A percentile compares a stretch with the other conserved stretches of the same genome.
Evolutionary conservation across 164 flowering plant genomes (phyloP).

Genomic region (Paratinospora sagittata): DNA sequence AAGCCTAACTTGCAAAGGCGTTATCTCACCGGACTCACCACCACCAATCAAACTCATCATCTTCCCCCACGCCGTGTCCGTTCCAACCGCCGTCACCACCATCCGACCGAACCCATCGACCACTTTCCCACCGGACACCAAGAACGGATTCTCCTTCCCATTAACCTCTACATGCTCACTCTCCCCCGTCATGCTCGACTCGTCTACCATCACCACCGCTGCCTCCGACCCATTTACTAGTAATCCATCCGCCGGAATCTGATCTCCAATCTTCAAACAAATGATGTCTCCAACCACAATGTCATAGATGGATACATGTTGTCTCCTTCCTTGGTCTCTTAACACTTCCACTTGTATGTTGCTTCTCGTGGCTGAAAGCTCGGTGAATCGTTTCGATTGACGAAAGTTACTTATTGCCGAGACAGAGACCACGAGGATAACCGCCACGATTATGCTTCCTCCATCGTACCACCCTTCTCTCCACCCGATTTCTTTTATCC

Average conservation of each 20-base stretch:
- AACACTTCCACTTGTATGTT: slow-evolving; percentile 35
- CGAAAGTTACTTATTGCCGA: slow-evolving; percentile 33
- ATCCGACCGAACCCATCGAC: slow-evolving; percentile 44
- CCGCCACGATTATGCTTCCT: slow-evolving; percentile 38
- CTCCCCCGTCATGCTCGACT: slow-evolving; percentile 47
- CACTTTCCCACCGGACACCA: slow-evolving; percentile 35
- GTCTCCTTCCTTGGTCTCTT: slow-evolving; percentile 30
- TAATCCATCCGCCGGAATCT: slow-evolving; percentile 54
- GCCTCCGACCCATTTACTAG: slow-evolving; percentile 43
- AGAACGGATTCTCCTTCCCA: slow-evolving; percentile 20
- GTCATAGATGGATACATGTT: slow-evolving; percentile 29
- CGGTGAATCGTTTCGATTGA: slow-evolving; percentile 31
- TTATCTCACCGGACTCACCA: slow-evolving; percentile 34
- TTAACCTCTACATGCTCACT: slow-evolving; percentile 29
- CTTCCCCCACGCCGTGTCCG: slow-evolving; percentile 38
- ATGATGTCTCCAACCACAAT: slow-evolving; percentile 49
- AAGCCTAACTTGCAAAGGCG: slow-evolving; percentile 58
- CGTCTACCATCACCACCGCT: slow-evolving; percentile 37
- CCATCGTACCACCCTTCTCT: slow-evolving; percentile 51
- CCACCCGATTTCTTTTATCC: slow-evolving; percentile 32
- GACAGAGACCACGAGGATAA: slow-evolving; percentile 35
- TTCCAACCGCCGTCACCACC: slow-evolving; percentile 44
- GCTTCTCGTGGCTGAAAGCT: slow-evolving; percentile 23
- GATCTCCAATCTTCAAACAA: slow-evolving; percentile 38
- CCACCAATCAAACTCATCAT: slow-evolving; percentile 56